Evolutionary conservation across 371 early-diverging fungal genomes (phyloP).

Genomic region (Mortierella sp.): DNA sequence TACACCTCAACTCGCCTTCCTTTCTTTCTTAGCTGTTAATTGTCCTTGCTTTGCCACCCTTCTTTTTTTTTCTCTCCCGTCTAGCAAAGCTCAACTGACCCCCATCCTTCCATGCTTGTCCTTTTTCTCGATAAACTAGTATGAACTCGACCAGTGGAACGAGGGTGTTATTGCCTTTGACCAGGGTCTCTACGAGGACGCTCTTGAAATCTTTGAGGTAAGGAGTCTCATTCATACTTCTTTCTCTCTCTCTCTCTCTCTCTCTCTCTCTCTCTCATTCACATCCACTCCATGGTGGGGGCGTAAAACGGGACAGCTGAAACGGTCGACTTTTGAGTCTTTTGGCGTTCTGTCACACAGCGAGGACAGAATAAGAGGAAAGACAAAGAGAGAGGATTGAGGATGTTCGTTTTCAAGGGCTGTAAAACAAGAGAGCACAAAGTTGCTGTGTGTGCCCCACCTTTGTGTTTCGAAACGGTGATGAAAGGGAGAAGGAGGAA

Average conservation of each 20-base stretch:
- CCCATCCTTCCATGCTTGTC: not conserved
- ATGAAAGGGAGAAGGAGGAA: too few species aligned
- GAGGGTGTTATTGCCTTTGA: slow-evolving; percentile 80
- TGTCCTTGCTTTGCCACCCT: not conserved
- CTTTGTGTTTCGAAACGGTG: too few species aligned
- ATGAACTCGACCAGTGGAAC: slow-evolving; percentile 84
- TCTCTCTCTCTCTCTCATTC: not conserved
- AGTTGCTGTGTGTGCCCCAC: too few species aligned
- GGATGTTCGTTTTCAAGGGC: too few species aligned
- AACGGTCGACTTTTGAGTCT: not conserved
- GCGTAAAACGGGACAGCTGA: too few species aligned
- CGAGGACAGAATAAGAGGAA: too few species aligned
- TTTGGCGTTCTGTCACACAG: too few species aligned
- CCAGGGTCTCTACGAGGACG: slow-evolving; percentile 69
- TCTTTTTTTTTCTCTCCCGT: not conserved
- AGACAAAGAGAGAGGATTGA: too few species aligned
- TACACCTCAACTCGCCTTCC: not conserved
- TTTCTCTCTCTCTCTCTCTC: not conserved
- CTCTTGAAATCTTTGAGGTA: slow-evolving; percentile 76
- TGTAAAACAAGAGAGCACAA: too few species aligned
- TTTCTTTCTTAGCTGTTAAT: not conserved
- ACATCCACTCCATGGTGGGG: too few species aligned
- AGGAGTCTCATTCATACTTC: not conserved
- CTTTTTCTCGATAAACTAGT: slow-evolving; percentile 56
- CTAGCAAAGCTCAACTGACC: not conserved